These are phyloP conservation scores for Lanmaoa rubissima DNA, from an alignment of 768 basidiomycete species.

Conservation along the genomic window DNA sequence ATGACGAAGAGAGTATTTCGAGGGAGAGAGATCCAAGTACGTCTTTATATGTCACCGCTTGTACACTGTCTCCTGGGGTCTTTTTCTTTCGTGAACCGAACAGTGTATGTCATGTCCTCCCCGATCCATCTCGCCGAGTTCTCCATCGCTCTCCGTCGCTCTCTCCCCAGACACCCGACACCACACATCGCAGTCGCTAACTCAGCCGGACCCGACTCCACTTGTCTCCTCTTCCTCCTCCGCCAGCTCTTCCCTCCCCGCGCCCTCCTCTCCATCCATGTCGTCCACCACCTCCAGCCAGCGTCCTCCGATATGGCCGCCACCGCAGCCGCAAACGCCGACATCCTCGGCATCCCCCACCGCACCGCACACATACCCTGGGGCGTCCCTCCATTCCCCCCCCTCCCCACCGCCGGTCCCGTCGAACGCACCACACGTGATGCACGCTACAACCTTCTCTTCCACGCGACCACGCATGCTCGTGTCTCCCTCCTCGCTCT, in stretches of 20 bases:
- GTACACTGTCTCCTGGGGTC: no score
- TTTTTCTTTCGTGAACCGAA: no score
- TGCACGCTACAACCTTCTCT: constrained; percentile 56
- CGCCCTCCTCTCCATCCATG: constrained; percentile 51
- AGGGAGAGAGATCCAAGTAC: no score
- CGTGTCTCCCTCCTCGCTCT: constrained; percentile 50
- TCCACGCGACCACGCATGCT: constrained; percentile 41
- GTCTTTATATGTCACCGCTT: no score
- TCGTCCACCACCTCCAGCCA: constrained; percentile 70
- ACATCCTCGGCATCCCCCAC: constrained; percentile 44
- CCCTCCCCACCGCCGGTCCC: constrained; percentile 39
- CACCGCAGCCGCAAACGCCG: constrained; percentile 44
- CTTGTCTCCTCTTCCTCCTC: constrained; percentile 71
- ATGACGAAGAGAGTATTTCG: neutral
- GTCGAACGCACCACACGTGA: constrained; percentile 58
- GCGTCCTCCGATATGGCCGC: constrained; percentile 56
- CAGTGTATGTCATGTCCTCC: no score
- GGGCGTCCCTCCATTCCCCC: constrained; percentile 52
- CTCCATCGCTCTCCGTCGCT: constrained; percentile 36
- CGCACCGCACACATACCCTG: constrained; percentile 52
- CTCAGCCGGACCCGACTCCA: constrained; percentile 83
- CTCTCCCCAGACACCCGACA: neutral
- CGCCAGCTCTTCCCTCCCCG: constrained; percentile 40
- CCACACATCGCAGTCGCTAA: constrained; percentile 55
- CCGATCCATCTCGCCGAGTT: constrained; percentile 53